phyloP scores from a whole-genome alignment of 1,139 yeast species.

The Debaryomyces sp. region DNA sequence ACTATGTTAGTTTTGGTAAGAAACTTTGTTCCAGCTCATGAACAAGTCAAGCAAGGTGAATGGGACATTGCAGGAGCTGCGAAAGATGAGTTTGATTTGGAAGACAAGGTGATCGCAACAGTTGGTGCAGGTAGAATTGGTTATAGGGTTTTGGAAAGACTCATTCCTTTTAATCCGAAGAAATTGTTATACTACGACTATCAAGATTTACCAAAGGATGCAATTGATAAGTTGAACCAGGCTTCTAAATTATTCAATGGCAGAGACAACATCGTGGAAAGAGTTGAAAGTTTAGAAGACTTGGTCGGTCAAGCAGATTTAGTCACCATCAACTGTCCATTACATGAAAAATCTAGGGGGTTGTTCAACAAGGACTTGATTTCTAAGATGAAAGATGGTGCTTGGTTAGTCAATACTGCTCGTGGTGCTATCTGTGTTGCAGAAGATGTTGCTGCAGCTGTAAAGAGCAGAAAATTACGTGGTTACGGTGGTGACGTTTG shows the following conservation, averaged over 20 bases:
- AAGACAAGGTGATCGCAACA: slow-evolving; percentile 74
- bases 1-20: slow-evolving; percentile 72
- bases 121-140: slow-evolving; percentile 88
- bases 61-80: slow-evolving; percentile 86
- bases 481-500: slow-evolving; percentile 90
- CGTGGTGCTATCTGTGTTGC: slow-evolving; percentile 80
- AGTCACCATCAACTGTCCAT: slow-evolving; percentile 78
- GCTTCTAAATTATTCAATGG: slow-evolving; percentile 44
- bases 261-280: slow-evolving; percentile 48
- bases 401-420: slow-evolving; percentile 81
- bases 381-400: slow-evolving; percentile 74
- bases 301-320: slow-evolving; percentile 70
- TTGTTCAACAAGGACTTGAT: slow-evolving; percentile 67
- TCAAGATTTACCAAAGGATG: slow-evolving; percentile 64
- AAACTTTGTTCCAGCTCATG: slow-evolving; percentile 80
- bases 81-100: slow-evolving; percentile 72
- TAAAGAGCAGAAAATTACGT: slow-evolving; percentile 65
- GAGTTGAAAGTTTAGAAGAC: slow-evolving; percentile 67
- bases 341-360: slow-evolving; percentile 70
- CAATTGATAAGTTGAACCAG: slow-evolving; percentile 53
- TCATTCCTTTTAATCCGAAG: slow-evolving; percentile 74
- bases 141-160: slow-evolving; percentile 70
- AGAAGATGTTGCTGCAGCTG: slow-evolving; percentile 76
- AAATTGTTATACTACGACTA: slow-evolving; percentile 76
- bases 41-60: slow-evolving; percentile 58